Evolutionary conservation across 208 protist genomes (phyloP), one percentile per base, ranked within the genome.

Genomic region (Zelonia costaricensis): DNA sequence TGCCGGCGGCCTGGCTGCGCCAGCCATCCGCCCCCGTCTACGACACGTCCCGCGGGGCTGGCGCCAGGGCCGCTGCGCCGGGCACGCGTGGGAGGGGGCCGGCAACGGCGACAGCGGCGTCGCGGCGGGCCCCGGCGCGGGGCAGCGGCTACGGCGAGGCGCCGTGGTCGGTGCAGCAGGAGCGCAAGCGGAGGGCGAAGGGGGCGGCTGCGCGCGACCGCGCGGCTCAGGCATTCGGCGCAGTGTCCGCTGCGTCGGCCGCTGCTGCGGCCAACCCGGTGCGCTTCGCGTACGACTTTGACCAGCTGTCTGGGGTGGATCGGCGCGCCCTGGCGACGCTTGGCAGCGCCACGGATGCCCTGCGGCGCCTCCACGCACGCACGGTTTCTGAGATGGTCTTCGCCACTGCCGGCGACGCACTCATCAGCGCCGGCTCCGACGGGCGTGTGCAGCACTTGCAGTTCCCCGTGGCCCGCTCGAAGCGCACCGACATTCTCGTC

Each of bases 151-250:
- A 93, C 72, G 39, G 30, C 20, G 64, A 76, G n/a, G 81, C 74
- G 13, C 86, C 83, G 43, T 91, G 86, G 86, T 87, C 78, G 10
- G 76, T 89, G 40, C 80, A 84, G 66, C 81, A 80, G 47, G 42
- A 70, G 43, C 59, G 62, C 25, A 64, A 46, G 20, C 52, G 25
- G 2, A 69, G 56, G 46, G 57, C 33, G 18, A 23, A 51, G 40
- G 59, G 27, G 3, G 60, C 55, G 16, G 70, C 57, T 1, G 63
- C 62, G 13, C 9, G 62, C 68, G 52, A 80, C 70, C 42, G 85
- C 76, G 35, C 73, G 54, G 36, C 80, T 0, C 25, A 57, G 23
- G 49, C 33, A 69, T 80, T 84, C 51, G 51, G 72, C 66, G 23
- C 74, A 57, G 62, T 74, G 47, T 54, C 56, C 6, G 22, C 45